A percentile compares a stretch with the other conserved stretches of the same genome.
Conservation (phyloP, 371 early-diverging fungal genomes). For the Zopfochytrium polystomum region DNA sequence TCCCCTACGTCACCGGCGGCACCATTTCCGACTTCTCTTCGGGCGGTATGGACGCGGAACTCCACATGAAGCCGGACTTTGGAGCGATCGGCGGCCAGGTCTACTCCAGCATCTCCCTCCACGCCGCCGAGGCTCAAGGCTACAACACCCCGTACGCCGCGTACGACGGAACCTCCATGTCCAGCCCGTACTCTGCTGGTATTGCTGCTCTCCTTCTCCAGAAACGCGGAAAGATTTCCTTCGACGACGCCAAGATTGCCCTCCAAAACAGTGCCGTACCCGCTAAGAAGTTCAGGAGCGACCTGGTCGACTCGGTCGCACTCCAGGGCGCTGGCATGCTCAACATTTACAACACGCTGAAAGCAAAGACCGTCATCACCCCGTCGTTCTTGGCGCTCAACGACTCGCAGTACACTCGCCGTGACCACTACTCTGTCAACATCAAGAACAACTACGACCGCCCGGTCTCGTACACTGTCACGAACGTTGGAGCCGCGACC, state of each 20-base stretch:
- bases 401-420: no score
- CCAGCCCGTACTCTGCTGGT: no score
- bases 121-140: not conserved
- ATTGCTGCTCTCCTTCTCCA: no score
- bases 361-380: constrained; percentile 46
- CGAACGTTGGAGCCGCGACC: no score
- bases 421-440: no score
- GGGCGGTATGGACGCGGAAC: no score
- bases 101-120: constrained; percentile 22
- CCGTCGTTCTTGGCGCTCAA: constrained; percentile 63
- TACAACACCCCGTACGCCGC: constrained; percentile 13
- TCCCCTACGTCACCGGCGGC: constrained; percentile 21
- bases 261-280: constrained; percentile 55
- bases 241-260: constrained; percentile 21
- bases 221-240: no score
- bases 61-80: no score
- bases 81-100: constrained; percentile 32
- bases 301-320: constrained; percentile 46
- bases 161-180: constrained; percentile 49
- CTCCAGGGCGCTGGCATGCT: constrained; percentile 76
- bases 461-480: no score
- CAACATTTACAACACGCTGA: constrained; percentile 60
- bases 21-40: constrained; percentile 48
- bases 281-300: constrained; percentile 33
- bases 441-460: no score